These are phyloP conservation scores for Fagopyrum homotropicum DNA, from an alignment of 148 eudicot species.

Conservation along the genomic window DNA sequence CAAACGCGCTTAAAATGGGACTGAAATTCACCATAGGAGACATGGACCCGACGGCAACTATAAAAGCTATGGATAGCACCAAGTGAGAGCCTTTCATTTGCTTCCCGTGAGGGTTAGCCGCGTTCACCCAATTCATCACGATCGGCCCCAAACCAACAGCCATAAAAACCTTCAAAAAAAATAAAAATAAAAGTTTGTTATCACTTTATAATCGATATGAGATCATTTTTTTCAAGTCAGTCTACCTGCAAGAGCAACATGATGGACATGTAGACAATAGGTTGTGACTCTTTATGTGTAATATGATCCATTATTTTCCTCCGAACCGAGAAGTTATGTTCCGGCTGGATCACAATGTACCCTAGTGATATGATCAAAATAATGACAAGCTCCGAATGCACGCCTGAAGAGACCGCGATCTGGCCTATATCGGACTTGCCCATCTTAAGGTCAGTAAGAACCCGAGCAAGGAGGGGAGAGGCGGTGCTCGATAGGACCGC, in stretches of 20 bases:
- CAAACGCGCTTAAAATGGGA: slow-evolving; percentile 67
- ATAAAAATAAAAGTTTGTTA: too few relatives aligned
- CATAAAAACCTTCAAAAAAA: slow-evolving; percentile 4
- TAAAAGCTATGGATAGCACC: slow-evolving; percentile 58
- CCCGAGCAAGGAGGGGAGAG: slow-evolving; percentile 62
- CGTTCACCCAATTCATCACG: slow-evolving; percentile 63
- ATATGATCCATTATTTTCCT: slow-evolving; percentile 13
- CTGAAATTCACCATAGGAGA: slow-evolving; percentile 43
- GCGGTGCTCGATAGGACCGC: slow-evolving; percentile 61
- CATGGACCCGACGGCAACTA: slow-evolving; percentile 40
- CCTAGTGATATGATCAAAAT: slow-evolving; percentile 47
- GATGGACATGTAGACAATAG: slow-evolving; percentile 18
- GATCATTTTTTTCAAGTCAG: not conserved
- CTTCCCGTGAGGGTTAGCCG: slow-evolving; percentile 81
- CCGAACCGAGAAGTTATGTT: slow-evolving; percentile 18
- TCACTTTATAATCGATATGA: too few relatives aligned
- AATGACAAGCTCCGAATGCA: slow-evolving; percentile 57
- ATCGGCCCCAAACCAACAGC: slow-evolving; percentile 46
- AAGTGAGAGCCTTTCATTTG: slow-evolving; percentile 80
- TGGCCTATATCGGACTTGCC: slow-evolving; percentile 80
- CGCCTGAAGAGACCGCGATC: slow-evolving; percentile 63
- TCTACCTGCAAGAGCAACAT: slow-evolving; percentile 29
- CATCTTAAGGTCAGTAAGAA: slow-evolving; percentile 78
- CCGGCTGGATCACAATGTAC: slow-evolving; percentile 37
- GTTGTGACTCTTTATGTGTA: not conserved